These are phyloP conservation scores for Paramecium caudatum DNA, from an alignment of 73 alveolate species.

Conservation along the genomic window DNA sequence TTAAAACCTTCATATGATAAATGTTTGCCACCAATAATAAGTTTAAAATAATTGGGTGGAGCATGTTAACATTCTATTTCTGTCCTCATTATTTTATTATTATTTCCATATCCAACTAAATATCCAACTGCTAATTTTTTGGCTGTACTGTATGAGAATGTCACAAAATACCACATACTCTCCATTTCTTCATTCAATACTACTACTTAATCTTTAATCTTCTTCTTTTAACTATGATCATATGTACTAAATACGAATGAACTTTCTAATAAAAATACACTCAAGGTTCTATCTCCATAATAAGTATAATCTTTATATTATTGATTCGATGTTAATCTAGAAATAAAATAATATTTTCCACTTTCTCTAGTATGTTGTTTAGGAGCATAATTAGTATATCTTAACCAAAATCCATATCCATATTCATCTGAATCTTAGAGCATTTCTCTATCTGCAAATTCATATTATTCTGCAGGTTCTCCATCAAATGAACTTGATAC, in stretches of 20 bases:
- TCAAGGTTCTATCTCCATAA: slow-evolving; percentile 42
- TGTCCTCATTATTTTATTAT: neutral
- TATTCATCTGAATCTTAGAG: slow-evolving; percentile 61
- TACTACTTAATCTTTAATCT: slow-evolving; percentile 20
- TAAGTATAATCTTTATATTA: slow-evolving; percentile 34
- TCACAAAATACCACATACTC: slow-evolving; percentile 56
- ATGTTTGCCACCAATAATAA: slow-evolving; percentile 56
- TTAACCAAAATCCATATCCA: slow-evolving; percentile 64
- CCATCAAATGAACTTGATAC: slow-evolving; percentile 40
- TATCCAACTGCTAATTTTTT: slow-evolving; percentile 11
- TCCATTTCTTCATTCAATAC: slow-evolving; percentile 43
- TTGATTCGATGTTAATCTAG: slow-evolving; percentile 55
- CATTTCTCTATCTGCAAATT: slow-evolving; percentile 48
- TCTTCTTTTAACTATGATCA: neutral
- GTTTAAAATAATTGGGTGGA: slow-evolving; percentile 29
- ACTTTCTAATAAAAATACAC: slow-evolving; percentile 8
- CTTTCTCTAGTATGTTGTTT: neutral
- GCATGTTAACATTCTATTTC: slow-evolving; percentile 10
- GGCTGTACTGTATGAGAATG: slow-evolving; percentile 50
- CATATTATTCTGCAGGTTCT: slow-evolving; percentile 59
- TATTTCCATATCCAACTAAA: slow-evolving; percentile 17
- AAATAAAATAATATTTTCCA: neutral
- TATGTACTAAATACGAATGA: slow-evolving; percentile 39
- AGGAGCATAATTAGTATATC: neutral
- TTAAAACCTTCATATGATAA: slow-evolving; percentile 22